Evolutionary conservation across 345 rosid species (phyloP), one percentile per base, ranked within the genome.

Genomic region (Isatis tinctoria): DNA sequence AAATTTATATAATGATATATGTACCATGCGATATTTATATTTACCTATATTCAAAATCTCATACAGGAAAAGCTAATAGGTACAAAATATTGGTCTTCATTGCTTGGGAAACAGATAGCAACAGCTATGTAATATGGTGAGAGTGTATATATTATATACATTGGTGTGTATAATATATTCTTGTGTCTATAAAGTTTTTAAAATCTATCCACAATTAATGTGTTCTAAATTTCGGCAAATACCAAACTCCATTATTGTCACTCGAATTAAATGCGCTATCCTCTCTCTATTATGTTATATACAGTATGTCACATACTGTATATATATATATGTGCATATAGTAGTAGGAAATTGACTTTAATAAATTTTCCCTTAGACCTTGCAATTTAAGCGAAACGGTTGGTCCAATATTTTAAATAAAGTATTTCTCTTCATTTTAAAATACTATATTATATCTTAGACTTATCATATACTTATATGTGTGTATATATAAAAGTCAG

Each of bases 161-260:
- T 67, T 59, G 73, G 73, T 48, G 47, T 62, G 48, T 59, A 28
- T 4, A 2, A n/a, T 51, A n/a, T 30, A 6, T 30, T 28, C 60
- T 39, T 66, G n/a, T 14, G 41, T 47, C 22, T 27, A 59, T 35
- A 32, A 53, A 33, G 14, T 47, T 72, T 72, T 60, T 53, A 66
- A 68, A 73, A 60, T 69, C 60, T 54, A 28, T 28, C 60, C 53
- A 60, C 43, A 74, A 74, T 74, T 76, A 78, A 83, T 85, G 82
- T 76, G 70, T 70, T 70, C 56, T 43, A 64, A 67, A 74, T 79
- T 80, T 83, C 78, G 81, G 83, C 85, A 79, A 81, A 76, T 64
- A 65, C 76, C 82, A 6, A 78, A 75, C 79, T 83, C 85, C 51
- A 70, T 76, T 56, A 76, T 70, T 76, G 72, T 59, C 79, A 27